Evolutionary conservation across 495 filamentous ascomycete species (phyloP).

Genomic region (Aspergillus ostianus): DNA sequence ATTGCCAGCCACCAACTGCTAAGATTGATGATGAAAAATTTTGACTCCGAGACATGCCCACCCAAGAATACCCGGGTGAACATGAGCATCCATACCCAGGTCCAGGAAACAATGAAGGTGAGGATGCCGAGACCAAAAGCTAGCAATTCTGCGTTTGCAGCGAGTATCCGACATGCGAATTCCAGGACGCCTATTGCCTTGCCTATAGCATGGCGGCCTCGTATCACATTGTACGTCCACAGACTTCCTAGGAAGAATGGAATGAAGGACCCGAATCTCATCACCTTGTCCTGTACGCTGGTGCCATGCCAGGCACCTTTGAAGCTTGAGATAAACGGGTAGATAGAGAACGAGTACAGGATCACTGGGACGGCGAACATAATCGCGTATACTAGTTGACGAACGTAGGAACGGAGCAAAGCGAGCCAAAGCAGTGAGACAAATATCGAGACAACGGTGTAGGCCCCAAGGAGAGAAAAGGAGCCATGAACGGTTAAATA

Average conservation of each 20-base stretch:
- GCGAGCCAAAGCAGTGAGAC: constrained; percentile 91
- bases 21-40: constrained; percentile 74
- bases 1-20: constrained; percentile 88
- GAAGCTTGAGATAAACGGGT: constrained; percentile 88
- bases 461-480: constrained; percentile 82
- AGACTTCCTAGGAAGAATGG: constrained; percentile 69
- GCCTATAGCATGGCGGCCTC: constrained; percentile 72
- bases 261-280: constrained; percentile 82
- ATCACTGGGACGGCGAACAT: constrained; percentile 82
- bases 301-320: constrained; percentile 66
- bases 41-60: constrained; percentile 64
- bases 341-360: constrained; percentile 82
- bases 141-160: constrained; percentile 80
- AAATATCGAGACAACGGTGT: constrained; percentile 84
- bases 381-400: constrained; percentile 72
- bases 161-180: constrained; percentile 83
- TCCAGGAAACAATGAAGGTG: constrained; percentile 76
- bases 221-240: constrained; percentile 80
- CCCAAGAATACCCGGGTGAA: constrained; percentile 92
- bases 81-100: constrained; percentile 95
- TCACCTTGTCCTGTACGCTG: constrained; percentile 78
- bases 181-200: constrained; percentile 85
- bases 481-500: constrained; percentile 86
- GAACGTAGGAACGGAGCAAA: constrained; percentile 78
- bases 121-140: constrained; percentile 76